Evolutionary conservation across 768 basidiomycete species (phyloP).

Genomic region (Megacollybia marginata): DNA sequence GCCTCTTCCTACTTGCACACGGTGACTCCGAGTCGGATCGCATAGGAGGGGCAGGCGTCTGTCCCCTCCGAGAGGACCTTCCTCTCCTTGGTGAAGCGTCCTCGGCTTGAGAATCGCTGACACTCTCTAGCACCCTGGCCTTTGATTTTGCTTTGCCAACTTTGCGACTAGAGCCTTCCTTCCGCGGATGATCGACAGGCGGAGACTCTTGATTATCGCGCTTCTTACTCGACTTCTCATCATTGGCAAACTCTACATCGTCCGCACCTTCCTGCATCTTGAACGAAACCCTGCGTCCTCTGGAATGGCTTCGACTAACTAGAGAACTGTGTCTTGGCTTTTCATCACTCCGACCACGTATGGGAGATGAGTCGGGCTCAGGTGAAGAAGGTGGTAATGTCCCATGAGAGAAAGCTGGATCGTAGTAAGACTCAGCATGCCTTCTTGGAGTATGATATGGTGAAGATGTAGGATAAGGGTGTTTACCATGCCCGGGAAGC

Average conservation of each 20-base stretch:
- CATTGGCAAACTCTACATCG: slow-evolving; percentile 8
- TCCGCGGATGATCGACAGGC: not conserved
- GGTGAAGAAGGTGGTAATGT: slow-evolving; percentile 50
- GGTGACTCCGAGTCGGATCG: too few species aligned
- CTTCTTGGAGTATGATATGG: slow-evolving; percentile 30
- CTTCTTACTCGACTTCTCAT: not conserved
- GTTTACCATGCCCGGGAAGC: slow-evolving; percentile 6
- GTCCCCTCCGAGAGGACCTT: not conserved
- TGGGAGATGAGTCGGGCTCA: slow-evolving; percentile 29
- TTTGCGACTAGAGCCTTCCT: not conserved
- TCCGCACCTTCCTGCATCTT: slow-evolving; percentile 22
- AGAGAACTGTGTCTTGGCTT: slow-evolving; percentile 23
- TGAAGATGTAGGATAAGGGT: slow-evolving; percentile 22
- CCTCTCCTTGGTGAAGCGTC: too few species aligned
- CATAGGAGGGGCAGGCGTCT: not conserved
- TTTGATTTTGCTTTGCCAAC: not conserved
- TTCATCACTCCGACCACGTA: slow-evolving; percentile 20
- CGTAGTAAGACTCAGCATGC: slow-evolving; percentile 28
- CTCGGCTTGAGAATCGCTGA: not conserved
- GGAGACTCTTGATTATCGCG: not conserved
- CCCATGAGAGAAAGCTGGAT: slow-evolving; percentile 38
- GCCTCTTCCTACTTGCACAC: too few species aligned
- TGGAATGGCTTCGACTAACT: slow-evolving; percentile 43
- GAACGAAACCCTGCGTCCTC: slow-evolving; percentile 54
- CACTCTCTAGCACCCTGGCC: not conserved